A percentile compares a stretch with the other conserved stretches of the same genome.
phyloP scores from a whole-genome alignment of 345 rosid species.

The Cochlearia excelsa region DNA sequence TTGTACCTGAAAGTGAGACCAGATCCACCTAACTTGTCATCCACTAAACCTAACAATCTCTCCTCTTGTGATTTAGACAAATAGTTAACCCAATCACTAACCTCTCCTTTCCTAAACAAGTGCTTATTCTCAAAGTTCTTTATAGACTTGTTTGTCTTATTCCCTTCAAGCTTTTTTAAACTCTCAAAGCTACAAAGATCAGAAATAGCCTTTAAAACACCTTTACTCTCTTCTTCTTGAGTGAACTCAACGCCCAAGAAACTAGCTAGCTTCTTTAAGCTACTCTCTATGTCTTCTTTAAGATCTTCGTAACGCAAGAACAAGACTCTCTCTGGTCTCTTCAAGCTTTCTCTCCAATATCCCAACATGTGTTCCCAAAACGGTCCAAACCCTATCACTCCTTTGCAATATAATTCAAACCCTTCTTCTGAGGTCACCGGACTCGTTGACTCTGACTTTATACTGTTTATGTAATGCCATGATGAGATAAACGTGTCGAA shows the following conservation, averaged over 20 bases:
- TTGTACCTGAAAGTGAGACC: slow-evolving; percentile 47
- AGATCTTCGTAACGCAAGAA: slow-evolving; percentile 48
- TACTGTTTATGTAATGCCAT: slow-evolving; percentile 40
- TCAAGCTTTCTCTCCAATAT: slow-evolving; percentile 46
- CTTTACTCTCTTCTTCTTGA: slow-evolving; percentile 39
- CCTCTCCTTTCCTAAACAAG: slow-evolving; percentile 50
- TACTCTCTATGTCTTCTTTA: slow-evolving; percentile 36
- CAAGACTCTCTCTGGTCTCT: slow-evolving; percentile 43
- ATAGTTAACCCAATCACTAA: slow-evolving; percentile 50
- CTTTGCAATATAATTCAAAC: slow-evolving; percentile 44
- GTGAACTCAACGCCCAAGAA: slow-evolving; percentile 49
- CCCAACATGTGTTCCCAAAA: slow-evolving; percentile 58
- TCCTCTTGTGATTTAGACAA: slow-evolving; percentile 42
- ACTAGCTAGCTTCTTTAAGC: slow-evolving; percentile 39
- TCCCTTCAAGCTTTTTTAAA: slow-evolving; percentile 45
- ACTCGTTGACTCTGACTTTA: slow-evolving; percentile 26
- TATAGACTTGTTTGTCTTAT: slow-evolving; percentile 43
- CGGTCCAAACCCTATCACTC: slow-evolving; percentile 47
- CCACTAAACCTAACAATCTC: slow-evolving; percentile 36
- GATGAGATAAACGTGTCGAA: slow-evolving; percentile 50
- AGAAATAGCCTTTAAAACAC: slow-evolving; percentile 37
- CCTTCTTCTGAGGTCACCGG: slow-evolving; percentile 41
- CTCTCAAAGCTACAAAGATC: slow-evolving; percentile 49
- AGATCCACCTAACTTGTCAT: slow-evolving; percentile 46
- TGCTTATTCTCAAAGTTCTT: slow-evolving; percentile 42